Conservation (phyloP, 768 basidiomycete genomes). For the Nevesoporus exiguus region DNA sequence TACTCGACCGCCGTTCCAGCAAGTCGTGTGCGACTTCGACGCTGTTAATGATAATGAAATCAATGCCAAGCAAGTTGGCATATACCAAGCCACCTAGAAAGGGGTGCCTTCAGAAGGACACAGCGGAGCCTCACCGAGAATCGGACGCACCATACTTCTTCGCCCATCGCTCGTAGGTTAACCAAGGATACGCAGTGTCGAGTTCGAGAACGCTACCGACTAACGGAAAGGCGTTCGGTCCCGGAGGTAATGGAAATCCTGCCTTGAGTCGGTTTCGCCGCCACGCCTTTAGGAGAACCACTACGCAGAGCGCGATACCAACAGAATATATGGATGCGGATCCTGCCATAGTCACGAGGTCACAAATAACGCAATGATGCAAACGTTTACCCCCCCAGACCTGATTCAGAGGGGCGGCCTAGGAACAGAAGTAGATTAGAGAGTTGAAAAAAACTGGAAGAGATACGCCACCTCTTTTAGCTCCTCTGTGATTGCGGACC, state of each 20-base stretch:
- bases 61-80: conserved; percentile 23
- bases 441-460: not conserved
- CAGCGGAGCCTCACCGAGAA: not conserved
- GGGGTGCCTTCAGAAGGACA: not conserved
- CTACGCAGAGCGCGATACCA: conserved; percentile 3
- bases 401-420: not conserved
- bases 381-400: not conserved
- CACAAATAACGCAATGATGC: not conserved
- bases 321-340: conserved; percentile 2
- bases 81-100: conserved; percentile 26
- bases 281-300: conserved; percentile 15
- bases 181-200: conserved; percentile 26
- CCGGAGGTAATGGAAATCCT: conserved; percentile 42
- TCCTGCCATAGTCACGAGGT: not conserved
- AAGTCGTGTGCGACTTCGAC: conserved; percentile 21
- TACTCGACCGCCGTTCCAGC: conserved; percentile 24
- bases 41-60: conserved; percentile 28
- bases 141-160: conserved; percentile 27
- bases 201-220: conserved; percentile 25
- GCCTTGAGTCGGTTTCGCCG: conserved; percentile 5
- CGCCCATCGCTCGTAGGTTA: conserved; percentile 34
- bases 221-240: conserved; percentile 45
- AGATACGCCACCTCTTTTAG: not conserved
- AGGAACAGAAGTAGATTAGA: not conserved
- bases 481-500: not conserved